Conservation (phyloP, 108 stramenopile genomes). For the Discostella pseudostelligera region DNA sequence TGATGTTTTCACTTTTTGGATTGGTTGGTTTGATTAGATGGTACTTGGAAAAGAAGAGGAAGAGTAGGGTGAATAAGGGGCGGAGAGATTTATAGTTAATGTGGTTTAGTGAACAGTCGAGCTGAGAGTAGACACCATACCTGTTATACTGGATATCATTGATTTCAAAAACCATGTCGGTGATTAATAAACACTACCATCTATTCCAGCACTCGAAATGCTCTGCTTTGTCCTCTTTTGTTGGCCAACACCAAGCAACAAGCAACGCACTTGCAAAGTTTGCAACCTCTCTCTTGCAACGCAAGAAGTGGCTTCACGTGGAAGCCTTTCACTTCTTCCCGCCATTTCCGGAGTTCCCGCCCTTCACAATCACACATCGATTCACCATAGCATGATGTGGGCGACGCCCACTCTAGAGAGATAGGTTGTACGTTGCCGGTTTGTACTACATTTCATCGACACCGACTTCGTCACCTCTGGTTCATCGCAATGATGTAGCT, state of each 20-base stretch:
- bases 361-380: not conserved
- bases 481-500: not conserved
- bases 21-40: slow-evolving; percentile 21
- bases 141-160: too few relatives aligned
- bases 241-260: too few relatives aligned
- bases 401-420: not conserved
- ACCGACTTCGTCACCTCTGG: not conserved
- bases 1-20: slow-evolving; percentile 13
- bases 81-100: slow-evolving; percentile 18
- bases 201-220: too few relatives aligned
- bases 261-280: too few relatives aligned
- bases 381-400: not conserved
- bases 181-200: too few relatives aligned
- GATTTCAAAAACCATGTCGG: too few relatives aligned
- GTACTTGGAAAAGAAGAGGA: slow-evolving; percentile 27
- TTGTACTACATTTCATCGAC: not conserved
- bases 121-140: too few relatives aligned
- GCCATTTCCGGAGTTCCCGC: not conserved
- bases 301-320: too few relatives aligned
- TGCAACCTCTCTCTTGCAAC: too few relatives aligned
- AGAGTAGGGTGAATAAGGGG: slow-evolving; percentile 9
- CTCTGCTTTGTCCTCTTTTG: too few relatives aligned
- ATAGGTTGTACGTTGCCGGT: not conserved
- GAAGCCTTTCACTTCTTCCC: not conserved
- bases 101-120: too few relatives aligned